Evolutionary conservation across 2,329 filamentous ascomycete genomes (phyloP), one percentile per base, ranked within the genome.

Genomic region (Nemania bipapillata): DNA sequence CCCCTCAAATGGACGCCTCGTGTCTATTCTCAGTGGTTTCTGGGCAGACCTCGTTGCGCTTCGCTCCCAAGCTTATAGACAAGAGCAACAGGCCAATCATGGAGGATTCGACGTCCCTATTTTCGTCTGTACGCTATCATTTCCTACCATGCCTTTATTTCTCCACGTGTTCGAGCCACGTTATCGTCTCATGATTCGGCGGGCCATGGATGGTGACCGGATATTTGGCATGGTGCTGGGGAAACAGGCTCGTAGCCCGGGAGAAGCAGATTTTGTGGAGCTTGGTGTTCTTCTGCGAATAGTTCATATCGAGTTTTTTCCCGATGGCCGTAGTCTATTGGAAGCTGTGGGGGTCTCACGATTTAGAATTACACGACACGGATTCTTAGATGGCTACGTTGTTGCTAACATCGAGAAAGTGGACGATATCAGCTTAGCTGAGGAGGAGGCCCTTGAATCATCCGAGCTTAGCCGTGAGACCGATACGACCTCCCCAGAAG

Each of bases 161-260:
- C 83, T 97, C 2, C 92, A 96, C 74, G 88, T 97, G n/a, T 97
- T 97, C 76, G 94, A 97, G 78, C 92, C 92, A n/a, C 87, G 92
- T 6, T 97, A 97, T 77, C 89, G 93, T 7, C 84, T 96, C n/a
- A 96, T 97, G 93, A 91, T 97, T 42, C 87, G 91, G 54, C 88
- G 93, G 40, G 91, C 89, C 0, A 83, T 96, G 61, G 91, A 94
- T 70, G 89, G 89, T 0, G 88, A 91, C 68, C 84, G 88, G 15
- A 92, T 89, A 26, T 97, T 97, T 76, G 94, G 94, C 26, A 97
- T 97, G 92, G 86, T 97, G 20, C 86, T 92, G 76, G 89, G 90
- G 70, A 92, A 90, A 72, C 82, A 87, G 81, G 55, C 78, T 71
- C 65, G 83, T 81, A 62, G 71, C 1, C 53, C 74, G 1, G 71